These are phyloP conservation scores for Beta macrorhiza DNA, from an alignment of 179 eudicot genomes.

Conservation along the genomic window DNA sequence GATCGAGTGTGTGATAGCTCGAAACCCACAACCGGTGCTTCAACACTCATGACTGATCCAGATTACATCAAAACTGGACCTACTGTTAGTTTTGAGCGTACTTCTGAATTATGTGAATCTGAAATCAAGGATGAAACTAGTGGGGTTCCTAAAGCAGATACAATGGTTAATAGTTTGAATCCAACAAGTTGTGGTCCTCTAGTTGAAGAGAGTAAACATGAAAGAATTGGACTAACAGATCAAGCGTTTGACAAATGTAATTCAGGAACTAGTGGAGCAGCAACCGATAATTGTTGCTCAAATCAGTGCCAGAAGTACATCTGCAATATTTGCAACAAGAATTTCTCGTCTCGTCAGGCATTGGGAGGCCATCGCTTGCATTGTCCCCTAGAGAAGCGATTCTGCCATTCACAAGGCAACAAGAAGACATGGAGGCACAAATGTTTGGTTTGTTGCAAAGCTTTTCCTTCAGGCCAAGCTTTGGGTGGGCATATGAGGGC, in stretches of 20 bases:
- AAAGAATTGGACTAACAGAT: background rate
- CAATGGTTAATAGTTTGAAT: background rate
- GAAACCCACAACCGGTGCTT: background rate
- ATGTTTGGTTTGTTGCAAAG: constrained; percentile 29
- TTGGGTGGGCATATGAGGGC: constrained; percentile 41
- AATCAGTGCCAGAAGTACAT: constrained; percentile 8
- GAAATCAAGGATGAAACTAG: background rate
- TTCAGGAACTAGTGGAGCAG: background rate
- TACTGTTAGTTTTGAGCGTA: background rate
- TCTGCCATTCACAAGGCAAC: background rate
- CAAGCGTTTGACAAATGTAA: background rate
- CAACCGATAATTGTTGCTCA: background rate
- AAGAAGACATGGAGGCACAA: constrained; percentile 23
- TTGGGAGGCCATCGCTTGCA: constrained; percentile 31
- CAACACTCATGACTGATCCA: background rate
- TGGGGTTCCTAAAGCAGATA: background rate
- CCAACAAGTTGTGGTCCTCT: background rate
- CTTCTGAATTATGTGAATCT: background rate
- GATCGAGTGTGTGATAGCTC: background rate
- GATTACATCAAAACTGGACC: background rate
- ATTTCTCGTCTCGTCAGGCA: constrained; percentile 25
- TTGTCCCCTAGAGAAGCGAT: constrained; percentile 17
- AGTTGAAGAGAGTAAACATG: constrained; percentile 2
- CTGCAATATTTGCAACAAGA: constrained; percentile 27
- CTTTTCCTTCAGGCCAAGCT: constrained; percentile 32